Base-by-base conservation (phyloP, 2,329 filamentous ascomycete genomes). In the Pestalotiopsis sp. region DNA sequence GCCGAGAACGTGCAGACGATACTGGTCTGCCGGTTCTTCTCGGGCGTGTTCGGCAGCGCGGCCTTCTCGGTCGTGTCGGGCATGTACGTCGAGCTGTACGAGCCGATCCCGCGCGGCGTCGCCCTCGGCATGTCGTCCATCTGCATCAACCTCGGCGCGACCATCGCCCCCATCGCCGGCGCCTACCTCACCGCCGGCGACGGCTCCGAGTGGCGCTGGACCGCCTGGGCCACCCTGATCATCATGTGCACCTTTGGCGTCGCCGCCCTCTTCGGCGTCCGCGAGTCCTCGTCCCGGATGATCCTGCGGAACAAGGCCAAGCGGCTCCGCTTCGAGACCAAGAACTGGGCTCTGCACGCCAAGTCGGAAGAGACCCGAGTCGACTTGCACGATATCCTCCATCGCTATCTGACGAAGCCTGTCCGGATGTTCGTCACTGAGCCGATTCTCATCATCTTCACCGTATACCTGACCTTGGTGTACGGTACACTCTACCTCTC, bases 191-290 rank as follows among this genome's bases (percentile, higher is more conserved):
- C 66, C 3, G 22, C 22, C 48, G 52, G 58, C 13, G 26, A 26
- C 20, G 44, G 52, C 22, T 48, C 64, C 17, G 17, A 58, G 26
- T 88, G 86, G 86, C 78, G 86, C 20, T 88, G 86, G 85, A 88
- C 85, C 0, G 81, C 81, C 10, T 89, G 86, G 79, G 80, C 88
- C 26, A 87, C 84, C 0, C 72, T 84, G 59, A 87, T 89, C 63
- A 80, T 85, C 72, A 77, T 78, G 0, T 75, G 75, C 9, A 71
- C 80, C 4, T 80, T 86, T 68, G 79, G 79, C 2, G 61, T 78
- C 3, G 81, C 79, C 0, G 68, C 84, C 14, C 68, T 85, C 35
- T 72, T 83, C 30, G 39, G 35, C n/a, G 76, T 88, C 1, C 83
- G 82, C 0, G 86, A 89, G 73, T 84, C 86, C 0, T 87, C 82